Evolutionary conservation across 306 rosid species (phyloP).

Genomic region (Fragaria ananassa): DNA sequence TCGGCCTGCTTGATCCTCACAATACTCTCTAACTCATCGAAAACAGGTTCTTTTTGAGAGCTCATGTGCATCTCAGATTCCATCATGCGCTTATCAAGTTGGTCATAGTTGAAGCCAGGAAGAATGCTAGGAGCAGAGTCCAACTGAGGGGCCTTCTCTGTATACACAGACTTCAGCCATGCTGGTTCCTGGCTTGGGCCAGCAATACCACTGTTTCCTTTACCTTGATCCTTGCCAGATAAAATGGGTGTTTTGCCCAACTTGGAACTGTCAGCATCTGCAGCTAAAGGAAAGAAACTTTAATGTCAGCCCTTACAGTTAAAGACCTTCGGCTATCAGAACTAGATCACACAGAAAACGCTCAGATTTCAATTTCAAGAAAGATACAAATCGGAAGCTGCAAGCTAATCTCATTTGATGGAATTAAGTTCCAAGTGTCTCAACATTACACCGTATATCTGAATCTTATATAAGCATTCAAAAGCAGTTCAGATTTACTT

Average conservation of each 20-base stretch:
- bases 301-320: conserved; percentile 21
- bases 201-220: conserved; percentile 53
- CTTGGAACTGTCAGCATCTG: conserved; percentile 81
- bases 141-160: conserved; percentile 59
- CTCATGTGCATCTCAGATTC: conserved; percentile 60
- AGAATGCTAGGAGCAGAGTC: conserved; percentile 60
- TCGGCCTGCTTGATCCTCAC: conserved; percentile 80
- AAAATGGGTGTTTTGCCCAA: conserved; percentile 35
- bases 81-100: conserved; percentile 51
- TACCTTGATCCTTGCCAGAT: conserved; percentile 55
- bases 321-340: background rate
- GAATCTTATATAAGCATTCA: background rate
- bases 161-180: conserved; percentile 66
- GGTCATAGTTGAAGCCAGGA: conserved; percentile 60
- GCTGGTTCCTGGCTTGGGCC: conserved; percentile 79
- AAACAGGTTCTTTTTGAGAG: conserved; percentile 65
- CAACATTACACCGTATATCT: background rate
- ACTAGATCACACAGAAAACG: background rate
- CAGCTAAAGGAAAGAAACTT: conserved; percentile 28
- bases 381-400: too few species aligned
- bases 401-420: background rate
- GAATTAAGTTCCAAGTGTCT: background rate
- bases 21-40: conserved; percentile 82
- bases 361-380: background rate
- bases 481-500: background rate